Percentiles rank a stretch among this genome's conserved stretches.
These are phyloP conservation scores for Scutellaria minor DNA, from an alignment of 257 asterid species.

Conservation along the genomic window DNA sequence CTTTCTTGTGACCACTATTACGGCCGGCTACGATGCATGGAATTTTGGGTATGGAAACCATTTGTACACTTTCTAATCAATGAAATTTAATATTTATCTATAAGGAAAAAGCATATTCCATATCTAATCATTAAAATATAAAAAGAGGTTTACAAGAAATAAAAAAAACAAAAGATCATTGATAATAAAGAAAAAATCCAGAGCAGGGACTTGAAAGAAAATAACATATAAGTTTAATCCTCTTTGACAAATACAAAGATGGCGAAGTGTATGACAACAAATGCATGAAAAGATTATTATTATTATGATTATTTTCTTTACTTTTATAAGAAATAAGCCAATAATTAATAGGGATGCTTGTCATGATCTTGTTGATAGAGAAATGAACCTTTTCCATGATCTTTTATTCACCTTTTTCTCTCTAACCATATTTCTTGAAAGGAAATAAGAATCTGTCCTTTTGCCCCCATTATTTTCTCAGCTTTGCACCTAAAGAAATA, in stretches of 20 bases:
- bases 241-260: slow-evolving; percentile 14
- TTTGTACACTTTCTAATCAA: too few species aligned
- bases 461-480: slow-evolving; percentile 32
- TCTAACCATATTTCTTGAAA: slow-evolving; percentile 29
- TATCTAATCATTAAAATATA: too few species aligned
- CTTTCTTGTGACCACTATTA: too few species aligned
- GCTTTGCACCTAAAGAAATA: slow-evolving; percentile 38
- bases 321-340: slow-evolving; percentile 27
- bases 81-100: too few species aligned
- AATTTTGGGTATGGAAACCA: too few species aligned
- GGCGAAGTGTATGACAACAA: slow-evolving; percentile 23
- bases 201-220: neutral
- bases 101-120: too few species aligned
- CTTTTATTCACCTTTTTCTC: slow-evolving; percentile 17
- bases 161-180: neutral
- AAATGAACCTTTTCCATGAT: slow-evolving; percentile 35
- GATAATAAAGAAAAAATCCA: neutral
- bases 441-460: slow-evolving; percentile 46
- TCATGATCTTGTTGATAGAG: slow-evolving; percentile 38
- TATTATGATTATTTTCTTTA: slow-evolving; percentile 8
- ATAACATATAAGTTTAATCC: neutral
- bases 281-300: slow-evolving; percentile 28
- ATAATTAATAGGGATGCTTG: slow-evolving; percentile 4
- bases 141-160: neutral
- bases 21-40: too few species aligned